Evolutionary conservation across 495 filamentous ascomycete species (phyloP).

Genomic region (Aspergillus steynii): DNA sequence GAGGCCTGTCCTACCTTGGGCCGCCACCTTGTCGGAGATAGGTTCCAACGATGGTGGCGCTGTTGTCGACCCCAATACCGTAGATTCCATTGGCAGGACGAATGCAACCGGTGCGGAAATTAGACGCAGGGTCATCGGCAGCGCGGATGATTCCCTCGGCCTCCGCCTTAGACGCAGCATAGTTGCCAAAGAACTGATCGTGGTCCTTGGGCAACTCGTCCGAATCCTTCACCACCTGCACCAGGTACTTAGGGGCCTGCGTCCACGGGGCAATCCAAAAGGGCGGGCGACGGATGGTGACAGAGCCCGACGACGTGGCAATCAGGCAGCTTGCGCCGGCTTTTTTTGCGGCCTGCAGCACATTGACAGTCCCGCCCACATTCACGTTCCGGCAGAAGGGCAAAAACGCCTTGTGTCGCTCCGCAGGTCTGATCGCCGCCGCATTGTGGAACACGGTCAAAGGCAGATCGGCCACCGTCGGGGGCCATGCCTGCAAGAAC

Average conservation of each 20-base stretch:
- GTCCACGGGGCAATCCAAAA: constrained; percentile 55
- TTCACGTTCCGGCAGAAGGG: constrained; percentile 53
- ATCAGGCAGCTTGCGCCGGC: constrained; percentile 54
- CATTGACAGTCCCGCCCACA: constrained; percentile 51
- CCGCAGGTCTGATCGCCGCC: constrained; percentile 49
- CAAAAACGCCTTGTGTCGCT: constrained; percentile 48
- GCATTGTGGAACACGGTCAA: constrained; percentile 62
- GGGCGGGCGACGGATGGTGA: constrained; percentile 38
- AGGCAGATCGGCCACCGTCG: constrained; percentile 41
- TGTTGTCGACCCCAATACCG: constrained; percentile 55
- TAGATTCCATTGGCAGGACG: constrained; percentile 61
- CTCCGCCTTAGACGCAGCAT: constrained; percentile 53
- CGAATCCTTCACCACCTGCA: constrained; percentile 51
- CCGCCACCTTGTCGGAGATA: constrained; percentile 31
- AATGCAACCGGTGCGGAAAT: constrained; percentile 58
- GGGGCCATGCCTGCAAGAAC: constrained; percentile 53
- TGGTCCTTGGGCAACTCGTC: constrained; percentile 44
- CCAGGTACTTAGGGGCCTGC: constrained; percentile 34
- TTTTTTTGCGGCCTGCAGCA: constrained; percentile 47
- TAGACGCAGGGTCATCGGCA: constrained; percentile 37
- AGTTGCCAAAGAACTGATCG: constrained; percentile 55
- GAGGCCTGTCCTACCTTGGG: constrained; percentile 34
- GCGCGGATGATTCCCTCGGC: constrained; percentile 52
- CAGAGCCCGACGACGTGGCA: constrained; percentile 56
- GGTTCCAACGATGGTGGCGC: constrained; percentile 40